Evolutionary conservation across 352 stramenopile genomes (phyloP), one percentile per base, ranked within the genome.

Genomic region (Plasmopara muralis): DNA sequence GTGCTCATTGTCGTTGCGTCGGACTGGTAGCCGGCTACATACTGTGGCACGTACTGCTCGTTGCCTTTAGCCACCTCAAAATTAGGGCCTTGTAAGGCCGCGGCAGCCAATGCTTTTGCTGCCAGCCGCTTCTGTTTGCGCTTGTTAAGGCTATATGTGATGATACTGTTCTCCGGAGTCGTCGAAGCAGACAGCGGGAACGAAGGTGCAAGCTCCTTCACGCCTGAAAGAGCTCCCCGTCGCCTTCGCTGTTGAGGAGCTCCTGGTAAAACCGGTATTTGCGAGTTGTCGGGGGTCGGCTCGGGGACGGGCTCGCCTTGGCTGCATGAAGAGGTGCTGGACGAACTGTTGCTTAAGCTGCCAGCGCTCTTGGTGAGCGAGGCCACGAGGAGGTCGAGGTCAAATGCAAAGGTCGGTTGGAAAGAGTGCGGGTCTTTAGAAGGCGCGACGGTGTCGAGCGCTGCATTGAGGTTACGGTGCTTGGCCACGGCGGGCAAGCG

Each of bases 81-180:
- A 49, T 56, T 70, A 13, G 46, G 39, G 0, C 55, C 53, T 18
- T 62, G 62, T 8, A 48, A n/a, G 4, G 58, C 64, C 16, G 67
- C 63, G 4, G 64, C 58, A 14, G 55, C 60, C 18, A 74, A 47
- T 20, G 72, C 68, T 37, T 72, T 75, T 0, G 66, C 68, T 34
- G 58, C 66, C 35, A 83, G 53, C 53, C 62, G 61, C 51, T 75
- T 75, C 60, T 81, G 73, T 57, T 81, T 81, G 57, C 68, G 68
- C 63, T 77, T 78, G 50, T 81, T 80, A 41, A 81, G 55, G 47
- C 57, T 81, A 50, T 83, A 83, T 6, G 53, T 56, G 54, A 83
- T 75, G 44, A 83, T 77, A 49, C 70, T 81, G 58, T 76, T 78
- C 42, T 62, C 44, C 5, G 55, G 61, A n/a, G 45, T 38, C 12